Base-by-base conservation (phyloP, 192 early-diverging fungal genomes). In the Umbelopsis vinacea region DNA sequence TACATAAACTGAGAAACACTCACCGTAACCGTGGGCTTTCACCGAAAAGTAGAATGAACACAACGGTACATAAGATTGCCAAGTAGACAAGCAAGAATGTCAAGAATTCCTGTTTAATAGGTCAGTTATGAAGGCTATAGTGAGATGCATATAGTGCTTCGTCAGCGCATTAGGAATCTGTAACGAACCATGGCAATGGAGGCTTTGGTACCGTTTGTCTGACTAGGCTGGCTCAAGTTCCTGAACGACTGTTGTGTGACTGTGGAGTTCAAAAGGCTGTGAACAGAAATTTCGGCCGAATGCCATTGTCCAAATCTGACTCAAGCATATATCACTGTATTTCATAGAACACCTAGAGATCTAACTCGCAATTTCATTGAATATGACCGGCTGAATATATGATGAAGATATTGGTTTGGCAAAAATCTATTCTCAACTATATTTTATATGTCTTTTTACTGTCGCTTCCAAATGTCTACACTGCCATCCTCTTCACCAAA, bases 401-500 rank as follows among this genome's bases (percentile, higher is more conserved):
- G 48, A 50, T 50, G 48, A 10, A 17, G 17, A 50, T 50, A 52
- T 71, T 4, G 23, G 33, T 12, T 57, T 37, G 17, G 3, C 21
- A n/a, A 54, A 54, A 14, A 22, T 26, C 22, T 26, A 24, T 24
- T n/a, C 53, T 63, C 17, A 14, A 63, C 12, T 12, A 37, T 10
- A 9, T 22, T 8, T 11, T 22, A 54, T 26, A 54, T 24, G n/a
- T 22, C 11, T 23, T 54, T 50, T 37, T 63, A 63, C 33, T 63
- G 33, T 29, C 57, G 26, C 15, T 69, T 75, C n/a, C 84, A 79
- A 38, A 86, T 79, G 38, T 63, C 68, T 35, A 89, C 89, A 1
- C 80, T 78, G 22, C 91, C 94, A 71, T 98, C 91, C 52, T 87
- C 83, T 38, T 84, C 79, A 12, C 95, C 96, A 85, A 98, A 94